A percentile compares a stretch with the other conserved stretches of the same genome.
Evolutionary conservation across 371 early-diverging fungal species (phyloP).

Genomic region (Rhizopus stolonifer): DNA sequence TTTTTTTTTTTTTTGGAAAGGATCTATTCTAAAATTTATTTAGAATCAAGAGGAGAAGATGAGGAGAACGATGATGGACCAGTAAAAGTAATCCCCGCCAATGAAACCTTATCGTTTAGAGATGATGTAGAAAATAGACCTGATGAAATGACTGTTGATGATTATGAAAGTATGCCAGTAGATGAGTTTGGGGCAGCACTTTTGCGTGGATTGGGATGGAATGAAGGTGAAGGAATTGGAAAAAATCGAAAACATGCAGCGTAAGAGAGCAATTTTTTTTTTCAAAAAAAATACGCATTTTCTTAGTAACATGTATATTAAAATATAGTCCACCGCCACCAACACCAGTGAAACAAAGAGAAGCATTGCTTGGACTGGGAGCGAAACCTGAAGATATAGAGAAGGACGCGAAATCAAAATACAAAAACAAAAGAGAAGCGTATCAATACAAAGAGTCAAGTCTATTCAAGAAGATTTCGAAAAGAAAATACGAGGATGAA

Average conservation of each 20-base stretch:
- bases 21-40: neutral
- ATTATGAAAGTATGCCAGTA: constrained; percentile 84
- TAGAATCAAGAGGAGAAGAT: constrained; percentile 48
- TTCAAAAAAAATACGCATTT: neutral
- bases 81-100: constrained; percentile 40
- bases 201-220: constrained; percentile 93
- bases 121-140: constrained; percentile 50
- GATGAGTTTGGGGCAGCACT: constrained; percentile 90
- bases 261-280: constrained; percentile 19
- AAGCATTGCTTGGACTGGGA: constrained; percentile 73
- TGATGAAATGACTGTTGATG: constrained; percentile 70
- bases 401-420: constrained; percentile 17
- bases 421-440: constrained; percentile 24
- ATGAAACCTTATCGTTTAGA: constrained; percentile 55
- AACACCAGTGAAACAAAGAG: constrained; percentile 55
- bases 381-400: constrained; percentile 60
- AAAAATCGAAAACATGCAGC: constrained; percentile 37
- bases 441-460: constrained; percentile 46
- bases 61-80: constrained; percentile 48
- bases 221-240: constrained; percentile 70
- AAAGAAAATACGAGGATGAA: constrained; percentile 31
- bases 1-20: neutral
- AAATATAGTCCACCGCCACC: constrained; percentile 35
- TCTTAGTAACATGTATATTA: neutral
- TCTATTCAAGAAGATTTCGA: constrained; percentile 44